Base-by-base conservation (phyloP, 192 early-diverging fungal species). In the Pilobolus umbonatus region DNA sequence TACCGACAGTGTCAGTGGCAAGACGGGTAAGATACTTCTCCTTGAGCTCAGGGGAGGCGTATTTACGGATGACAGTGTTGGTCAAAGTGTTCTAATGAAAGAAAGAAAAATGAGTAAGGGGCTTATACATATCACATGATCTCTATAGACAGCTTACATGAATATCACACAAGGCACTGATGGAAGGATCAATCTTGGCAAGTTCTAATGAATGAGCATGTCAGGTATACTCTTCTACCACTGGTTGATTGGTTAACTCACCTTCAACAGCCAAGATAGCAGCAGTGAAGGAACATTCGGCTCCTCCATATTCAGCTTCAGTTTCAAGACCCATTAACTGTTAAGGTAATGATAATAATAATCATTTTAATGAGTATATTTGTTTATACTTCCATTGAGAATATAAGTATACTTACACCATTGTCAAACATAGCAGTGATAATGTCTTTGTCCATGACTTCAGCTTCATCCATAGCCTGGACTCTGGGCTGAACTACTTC, bases 321-420 rank as follows among this genome's bases (percentile, higher is more conserved):
- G 91, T 90, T 70, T 98, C 95, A 61, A 98, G 80, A 40, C 90
- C 93, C 95, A 98, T 98, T 39, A 98, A 75, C 69, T 81, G n/a
- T n/a, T n/a, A n/a, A n/a, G n/a, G n/a, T n/a, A n/a, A n/a, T n/a
- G n/a, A n/a, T n/a, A n/a, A 65, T 21, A 43, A 32, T 17, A 28
- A 35, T 8, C 5, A 35, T 35, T 8, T 8, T 8, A 35, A 35
- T 35, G 6, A 35, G 34, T 35, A 35, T 35, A 35, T 11, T 35
- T 35, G 5, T 35, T 17, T n/a, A 42, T 42, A 42, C 5, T 17
- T n/a, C 14, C n/a, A 40, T 40, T 15, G 11, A 40, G 3, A 17
- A 17, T 17, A 55, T 29, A 6, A 24, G 22, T 32, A 43, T n/a
- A 72, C 82, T 44, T 81, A 87, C 86, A 52, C 92, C 94, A 60